Evolutionary conservation across 2,329 filamentous ascomycete species (phyloP), one percentile per base, ranked within the genome.

Genomic region (Fulvia fulva): DNA sequence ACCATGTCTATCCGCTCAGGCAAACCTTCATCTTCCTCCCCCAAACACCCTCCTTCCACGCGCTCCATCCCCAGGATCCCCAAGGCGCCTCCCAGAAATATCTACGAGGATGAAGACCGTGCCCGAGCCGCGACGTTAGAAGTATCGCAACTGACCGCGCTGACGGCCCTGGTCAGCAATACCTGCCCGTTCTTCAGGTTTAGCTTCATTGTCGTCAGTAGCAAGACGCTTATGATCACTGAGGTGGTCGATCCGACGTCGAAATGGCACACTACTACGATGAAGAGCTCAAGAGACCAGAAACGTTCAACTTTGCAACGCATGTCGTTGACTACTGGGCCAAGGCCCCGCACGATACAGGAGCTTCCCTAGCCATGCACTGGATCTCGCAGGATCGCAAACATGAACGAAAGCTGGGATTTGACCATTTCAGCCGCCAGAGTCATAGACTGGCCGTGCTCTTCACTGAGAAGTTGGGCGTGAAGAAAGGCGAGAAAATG

Each of bases 241-340:
- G 47, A 50, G 47, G 26, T 50, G 8, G 25, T 50, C 7, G 47
- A 21, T 11, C 25, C 34, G 30, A 22, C 37, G 1, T 41, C 37
- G 37, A 41, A 7, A 69, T 68, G 67, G 67, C 67, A n/a, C 67
- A 69, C 54, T 69, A 67, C 63, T 64, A 64, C 59, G 57, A 63
- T 6, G 21, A 55, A 26, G 51, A 62, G 26, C 62, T 68, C 41
- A 60, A 61, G 26, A 58, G 65, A 21, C 65, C 64, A 4, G 59
- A 54, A 34, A 57, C 58, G 49, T 77, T 77, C 73, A 76, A 77
- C 65, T 77, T 76, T 58, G 74, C 74, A 11, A 66, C 61, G 41
- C 70, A 76, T 66, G 71, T 77, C 47, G 71, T 77, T 51, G 74
- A 77, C 61, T 68, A 74, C 62, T 76, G 73, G 72, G 74, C 75